These are phyloP conservation scores for Neofusicoccum cordaticola DNA, from an alignment of 2,329 filamentous ascomycete species.

Conservation along the genomic window DNA sequence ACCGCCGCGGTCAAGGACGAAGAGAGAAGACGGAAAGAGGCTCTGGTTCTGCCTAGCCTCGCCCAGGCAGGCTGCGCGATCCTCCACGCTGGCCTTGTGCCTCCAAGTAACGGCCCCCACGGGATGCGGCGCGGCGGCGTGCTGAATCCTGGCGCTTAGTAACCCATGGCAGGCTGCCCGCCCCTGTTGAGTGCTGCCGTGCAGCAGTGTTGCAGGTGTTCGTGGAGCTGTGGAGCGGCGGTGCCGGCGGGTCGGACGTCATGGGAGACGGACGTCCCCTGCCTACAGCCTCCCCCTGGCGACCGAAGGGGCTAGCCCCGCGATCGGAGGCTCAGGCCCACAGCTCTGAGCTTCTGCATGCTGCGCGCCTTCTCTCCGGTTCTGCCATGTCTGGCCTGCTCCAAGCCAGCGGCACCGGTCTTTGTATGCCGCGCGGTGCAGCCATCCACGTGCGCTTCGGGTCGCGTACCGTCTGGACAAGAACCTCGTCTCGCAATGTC, in stretches of 20 bases:
- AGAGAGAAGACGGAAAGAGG: not conserved
- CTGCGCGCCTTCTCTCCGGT: not conserved
- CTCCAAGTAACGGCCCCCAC: not conserved
- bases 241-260: not conserved
- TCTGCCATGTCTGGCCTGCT: not conserved
- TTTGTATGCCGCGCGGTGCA: not conserved
- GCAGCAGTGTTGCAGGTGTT: not conserved
- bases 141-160: not conserved
- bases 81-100: not conserved
- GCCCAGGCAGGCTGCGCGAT: not conserved
- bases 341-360: not conserved
- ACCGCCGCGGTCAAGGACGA: not conserved
- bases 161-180: not conserved
- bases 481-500: not conserved
- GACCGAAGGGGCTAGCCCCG: constrained; percentile 2
- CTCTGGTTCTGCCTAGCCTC: not conserved
- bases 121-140: not conserved
- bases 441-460: not conserved
- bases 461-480: not conserved
- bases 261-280: not conserved
- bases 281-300: not conserved
- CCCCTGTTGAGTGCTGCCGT: not conserved
- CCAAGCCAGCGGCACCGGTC: not conserved
- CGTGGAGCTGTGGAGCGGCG: not conserved
- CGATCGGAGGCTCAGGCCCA: constrained; percentile 2